Conservation (phyloP, 371 early-diverging fungal species). For the Zychaea mexicana region DNA sequence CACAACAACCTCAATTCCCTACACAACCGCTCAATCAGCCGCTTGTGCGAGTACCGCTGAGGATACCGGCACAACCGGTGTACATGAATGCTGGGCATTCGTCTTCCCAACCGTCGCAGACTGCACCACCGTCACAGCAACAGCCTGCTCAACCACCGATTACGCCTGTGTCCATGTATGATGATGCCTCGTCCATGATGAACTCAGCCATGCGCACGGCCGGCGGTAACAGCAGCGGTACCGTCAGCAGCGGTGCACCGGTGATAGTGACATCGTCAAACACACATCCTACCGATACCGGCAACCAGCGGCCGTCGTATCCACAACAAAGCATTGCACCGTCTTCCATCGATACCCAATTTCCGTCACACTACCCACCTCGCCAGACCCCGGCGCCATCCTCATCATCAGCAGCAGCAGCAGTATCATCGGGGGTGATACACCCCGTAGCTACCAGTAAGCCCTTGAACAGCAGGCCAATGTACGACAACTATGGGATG, state of each 20-base stretch:
- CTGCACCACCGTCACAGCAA: neutral
- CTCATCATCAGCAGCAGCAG: too few species aligned
- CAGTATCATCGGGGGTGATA: neutral
- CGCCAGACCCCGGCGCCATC: conserved; percentile 5
- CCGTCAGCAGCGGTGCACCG: neutral
- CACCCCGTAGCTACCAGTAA: conserved; percentile 6
- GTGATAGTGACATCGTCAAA: neutral
- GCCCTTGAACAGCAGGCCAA: conserved; percentile 10
- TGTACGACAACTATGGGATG: conserved; percentile 12
- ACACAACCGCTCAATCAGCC: conserved; percentile 27
- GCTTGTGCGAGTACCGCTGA: conserved; percentile 27
- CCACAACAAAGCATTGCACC: neutral
- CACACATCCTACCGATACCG: neutral
- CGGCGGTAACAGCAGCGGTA: neutral
- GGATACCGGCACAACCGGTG: conserved; percentile 32
- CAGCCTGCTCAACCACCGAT: neutral
- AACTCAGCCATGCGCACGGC: neutral
- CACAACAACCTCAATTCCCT: conserved; percentile 30
- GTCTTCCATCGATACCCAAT: conserved; percentile 12
- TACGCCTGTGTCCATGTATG: neutral
- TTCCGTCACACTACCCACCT: conserved; percentile 6
- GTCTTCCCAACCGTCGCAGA: conserved; percentile 6
- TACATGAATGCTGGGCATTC: conserved; percentile 20
- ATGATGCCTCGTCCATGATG: neutral
- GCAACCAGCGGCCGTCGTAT: neutral